These are phyloP conservation scores for Sanguinoderma infundibulare DNA, from an alignment of 1,284 basidiomycete species.

Conservation along the genomic window DNA sequence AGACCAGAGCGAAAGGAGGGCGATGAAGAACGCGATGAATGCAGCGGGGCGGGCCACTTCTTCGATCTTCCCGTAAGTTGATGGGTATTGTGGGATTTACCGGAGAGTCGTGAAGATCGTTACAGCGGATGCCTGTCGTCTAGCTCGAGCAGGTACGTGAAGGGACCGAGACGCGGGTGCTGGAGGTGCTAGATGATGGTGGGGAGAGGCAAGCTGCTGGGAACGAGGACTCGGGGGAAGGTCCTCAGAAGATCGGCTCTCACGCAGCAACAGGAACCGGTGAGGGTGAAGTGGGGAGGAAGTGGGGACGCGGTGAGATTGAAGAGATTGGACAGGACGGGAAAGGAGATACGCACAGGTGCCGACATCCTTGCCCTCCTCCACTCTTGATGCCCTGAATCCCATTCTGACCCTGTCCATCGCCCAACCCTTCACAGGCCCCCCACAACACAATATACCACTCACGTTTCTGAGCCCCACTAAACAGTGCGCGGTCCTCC, in stretches of 20 bases:
- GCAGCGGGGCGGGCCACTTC: slow-evolving; percentile 13
- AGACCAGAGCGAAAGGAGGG: slow-evolving; percentile 13
- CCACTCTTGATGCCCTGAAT: no score
- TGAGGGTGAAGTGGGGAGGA: no score
- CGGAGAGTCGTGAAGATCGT: slow-evolving; percentile 2
- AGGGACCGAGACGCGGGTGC: not conserved
- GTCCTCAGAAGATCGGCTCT: no score
- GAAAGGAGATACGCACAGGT: no score
- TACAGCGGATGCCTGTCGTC: slow-evolving; percentile 1
- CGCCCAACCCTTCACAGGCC: no score
- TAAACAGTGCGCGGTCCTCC: no score
- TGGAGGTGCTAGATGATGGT: not conserved
- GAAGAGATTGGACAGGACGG: no score
- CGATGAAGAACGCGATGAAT: slow-evolving; percentile 10
- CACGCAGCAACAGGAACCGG: not conserved
- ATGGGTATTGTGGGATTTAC: not conserved
- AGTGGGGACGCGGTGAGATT: no score
- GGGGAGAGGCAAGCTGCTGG: slow-evolving; percentile 9
- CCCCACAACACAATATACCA: no score
- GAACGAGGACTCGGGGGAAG: not conserved
- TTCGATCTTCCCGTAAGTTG: not conserved
- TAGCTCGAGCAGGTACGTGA: not conserved
- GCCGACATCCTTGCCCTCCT: no score
- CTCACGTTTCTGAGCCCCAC: no score
- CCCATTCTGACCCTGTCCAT: no score